These are phyloP conservation scores for Gaillardinia entomophila DNA, from an alignment of 805 yeast species.

Conservation along the genomic window DNA sequence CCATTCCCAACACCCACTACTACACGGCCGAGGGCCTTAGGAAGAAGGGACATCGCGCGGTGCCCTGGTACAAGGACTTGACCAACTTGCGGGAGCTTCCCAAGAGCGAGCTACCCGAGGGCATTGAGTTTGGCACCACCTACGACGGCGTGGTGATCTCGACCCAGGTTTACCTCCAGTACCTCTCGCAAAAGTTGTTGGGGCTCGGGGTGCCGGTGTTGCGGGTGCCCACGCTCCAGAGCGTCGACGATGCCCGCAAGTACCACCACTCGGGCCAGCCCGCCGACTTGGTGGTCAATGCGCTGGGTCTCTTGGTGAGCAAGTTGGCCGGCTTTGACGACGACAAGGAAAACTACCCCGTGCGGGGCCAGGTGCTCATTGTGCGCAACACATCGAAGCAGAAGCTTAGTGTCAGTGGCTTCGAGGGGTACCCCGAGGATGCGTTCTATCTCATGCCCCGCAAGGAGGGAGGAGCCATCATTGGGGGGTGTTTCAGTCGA, in stretches of 20 bases:
- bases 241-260: slow-evolving; percentile 43
- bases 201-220: slow-evolving; percentile 43
- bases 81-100: slow-evolving; percentile 35
- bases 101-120: slow-evolving; percentile 34
- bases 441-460: slow-evolving; percentile 60
- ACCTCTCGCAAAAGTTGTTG: slow-evolving; percentile 40
- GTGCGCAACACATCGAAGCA: slow-evolving; percentile 37
- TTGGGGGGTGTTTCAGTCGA: slow-evolving; percentile 47
- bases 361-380: slow-evolving; percentile 56
- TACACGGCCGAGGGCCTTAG: slow-evolving; percentile 5
- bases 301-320: slow-evolving; percentile 49
- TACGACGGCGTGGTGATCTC: slow-evolving; percentile 56
- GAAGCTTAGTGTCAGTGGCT: slow-evolving; percentile 28
- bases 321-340: slow-evolving; percentile 43
- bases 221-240: slow-evolving; percentile 31
- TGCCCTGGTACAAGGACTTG: slow-evolving; percentile 44
- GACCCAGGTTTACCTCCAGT: slow-evolving; percentile 51
- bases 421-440: slow-evolving; percentile 34
- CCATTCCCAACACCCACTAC: slow-evolving; percentile 7
- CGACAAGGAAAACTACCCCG: slow-evolving; percentile 35
- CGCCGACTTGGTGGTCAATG: slow-evolving; percentile 51
- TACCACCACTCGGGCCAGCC: slow-evolving; percentile 12
- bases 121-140: slow-evolving; percentile 37
- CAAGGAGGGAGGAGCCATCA: slow-evolving; percentile 57
- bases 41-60: slow-evolving; percentile 2